Conservation (phyloP, 2,329 filamentous ascomycete genomes). For the Graphilbum sp. region DNA sequence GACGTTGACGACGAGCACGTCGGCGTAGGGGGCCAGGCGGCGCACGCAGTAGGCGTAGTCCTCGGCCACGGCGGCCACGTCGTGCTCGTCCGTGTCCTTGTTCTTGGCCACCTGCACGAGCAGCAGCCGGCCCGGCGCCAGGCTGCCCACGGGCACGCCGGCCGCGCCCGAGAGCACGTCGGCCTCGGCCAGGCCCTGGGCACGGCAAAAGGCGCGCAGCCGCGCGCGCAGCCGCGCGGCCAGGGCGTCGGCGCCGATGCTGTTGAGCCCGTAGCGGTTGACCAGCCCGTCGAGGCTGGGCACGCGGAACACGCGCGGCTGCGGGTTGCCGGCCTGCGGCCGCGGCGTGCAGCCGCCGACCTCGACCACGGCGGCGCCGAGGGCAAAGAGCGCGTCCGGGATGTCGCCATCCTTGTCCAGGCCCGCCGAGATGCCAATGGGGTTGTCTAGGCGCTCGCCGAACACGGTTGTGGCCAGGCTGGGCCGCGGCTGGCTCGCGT, state of each 20-base stretch:
- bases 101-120: conserved; percentile 96
- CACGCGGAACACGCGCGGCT: conserved; percentile 75
- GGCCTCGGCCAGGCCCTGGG: conserved; percentile 52
- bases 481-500: too few relatives aligned
- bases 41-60: conserved; percentile 84
- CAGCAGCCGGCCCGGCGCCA: conserved; percentile 59
- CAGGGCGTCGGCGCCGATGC: conserved; percentile 73
- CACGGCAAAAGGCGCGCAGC: conserved; percentile 59
- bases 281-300: conserved; percentile 74
- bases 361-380: conserved; percentile 79
- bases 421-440: conserved; percentile 86
- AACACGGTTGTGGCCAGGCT: conserved; percentile 44
- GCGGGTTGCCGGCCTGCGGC: conserved; percentile 78
- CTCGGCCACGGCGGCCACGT: conserved; percentile 65
- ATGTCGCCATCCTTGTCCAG: conserved; percentile 91
- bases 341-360: conserved; percentile 78
- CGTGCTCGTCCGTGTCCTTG: conserved; percentile 71
- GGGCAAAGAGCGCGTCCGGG: conserved; percentile 64
- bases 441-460: conserved; percentile 52
- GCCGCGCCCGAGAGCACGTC: conserved; percentile 57
- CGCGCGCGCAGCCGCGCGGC: conserved; percentile 63
- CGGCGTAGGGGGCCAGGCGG: conserved; percentile 70
- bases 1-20: conserved; percentile 95
- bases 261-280: conserved; percentile 93
- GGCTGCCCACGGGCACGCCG: conserved; percentile 65